Evolutionary conservation across 768 basidiomycete genomes (phyloP), one percentile per base, ranked within the genome.

Genomic region (Roridomyces roridus): DNA sequence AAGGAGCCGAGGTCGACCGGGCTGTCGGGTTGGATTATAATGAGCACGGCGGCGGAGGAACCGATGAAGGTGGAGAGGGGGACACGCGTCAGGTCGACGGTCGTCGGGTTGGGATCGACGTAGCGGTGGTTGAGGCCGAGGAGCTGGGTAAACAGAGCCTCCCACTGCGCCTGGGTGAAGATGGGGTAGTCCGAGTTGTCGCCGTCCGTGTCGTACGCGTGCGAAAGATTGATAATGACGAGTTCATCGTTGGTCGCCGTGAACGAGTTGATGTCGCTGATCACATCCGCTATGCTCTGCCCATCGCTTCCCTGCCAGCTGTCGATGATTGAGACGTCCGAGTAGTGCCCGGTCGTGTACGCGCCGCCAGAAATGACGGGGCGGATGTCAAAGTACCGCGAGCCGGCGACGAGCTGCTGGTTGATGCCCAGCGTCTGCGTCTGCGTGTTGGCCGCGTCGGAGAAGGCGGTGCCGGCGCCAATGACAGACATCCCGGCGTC

Each of bases 261-360:
- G 42, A 52, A 52, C 34, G 51, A n/a, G 42, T 52, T 52, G 42
- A 52, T 52, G 31, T 52, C 51, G 34, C 51, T 52, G 42, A 52
- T 52, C 42, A 52, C 51, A 12, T 36, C 12, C 17, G 41, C 31
- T 9, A 52, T 52, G 42, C 17, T 25, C 42, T 52, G 28, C n/a
- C 51, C 51, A 42, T 52, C 43, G 42, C 51, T 52, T n/a, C 51
- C 51, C 23, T 52, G 51, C 51, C 51, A 52, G 24, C 51, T 52
- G 23, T 44, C 31, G n/a, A 52, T 52, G n/a, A 11, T 23, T 18
- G 42, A 20, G n/a, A 52, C 24, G 24, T 52, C 51, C 15, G 51
- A 52, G 24, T 52, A 52, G 42, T 52, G 51, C 2, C 51, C 51
- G 14, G 51, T 52, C 42, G 51, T 35, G 24, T 52, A 52, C 2